Evolutionary conservation across 108 stramenopile species (phyloP), one percentile per base, ranked within the genome.

Genomic region (Aurantiochytrium sp.): DNA sequence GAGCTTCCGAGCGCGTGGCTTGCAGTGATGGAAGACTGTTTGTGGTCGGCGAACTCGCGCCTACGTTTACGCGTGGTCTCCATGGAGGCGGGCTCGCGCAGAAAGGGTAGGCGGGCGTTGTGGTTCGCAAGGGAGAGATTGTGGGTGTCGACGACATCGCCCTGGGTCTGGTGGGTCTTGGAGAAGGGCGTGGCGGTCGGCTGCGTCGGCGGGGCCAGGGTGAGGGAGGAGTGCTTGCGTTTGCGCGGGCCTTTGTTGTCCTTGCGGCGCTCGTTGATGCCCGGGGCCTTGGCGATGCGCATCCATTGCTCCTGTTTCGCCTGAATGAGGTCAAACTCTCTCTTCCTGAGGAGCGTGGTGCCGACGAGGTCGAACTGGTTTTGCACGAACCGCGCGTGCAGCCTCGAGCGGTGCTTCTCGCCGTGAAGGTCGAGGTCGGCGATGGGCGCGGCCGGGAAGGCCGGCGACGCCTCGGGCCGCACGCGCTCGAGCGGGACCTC

Each of bases 281-380:
- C 59, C 15, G 59, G 59, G 59, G 59, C 59, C 59, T 65, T 65
- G 8, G 59, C 59, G 34, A 65, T 65, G 32, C 59, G 59, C 39
- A 81, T 81, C 73, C 73, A 81, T 24, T 81, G 42, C 30, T 41
- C 45, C 73, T 81, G 73, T 24, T 81, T 41, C 19, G 73, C 4
- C 30, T 48, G 39, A 1, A 48, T 48, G 3, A 48, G 27, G 12
- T 81, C 73, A 81, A 81, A 81, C 45, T 81, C 73, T 6, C 45
- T 12, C 39, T 81, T 81, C 21, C 73, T 6, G 19, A 81, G 73
- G 39, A 81, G 39, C n/a, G 73, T 81, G n/a, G 73, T 81, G 27
- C 73, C 73, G 39, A 81, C 45, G 27, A 81, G 73, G 32, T 81
- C 73, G 24, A 48, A 81, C 36, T 48, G 10, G 39, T 41, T 48